These are phyloP conservation scores for Zygnema cylindricum DNA, from an alignment of 139 green algal species.

Conservation along the genomic window DNA sequence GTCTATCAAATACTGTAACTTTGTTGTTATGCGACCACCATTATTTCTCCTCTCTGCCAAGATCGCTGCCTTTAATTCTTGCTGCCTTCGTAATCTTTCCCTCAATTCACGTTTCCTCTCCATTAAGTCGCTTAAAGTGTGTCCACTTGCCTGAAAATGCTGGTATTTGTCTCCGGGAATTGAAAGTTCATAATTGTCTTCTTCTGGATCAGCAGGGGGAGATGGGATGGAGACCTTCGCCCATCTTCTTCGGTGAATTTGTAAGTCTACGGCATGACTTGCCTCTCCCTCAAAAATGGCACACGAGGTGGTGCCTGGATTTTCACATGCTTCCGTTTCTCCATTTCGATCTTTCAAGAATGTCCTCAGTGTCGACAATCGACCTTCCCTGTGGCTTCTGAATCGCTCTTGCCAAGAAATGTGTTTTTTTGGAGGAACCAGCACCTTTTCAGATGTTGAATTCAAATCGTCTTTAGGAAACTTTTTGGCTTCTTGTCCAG, in stretches of 20 bases:
- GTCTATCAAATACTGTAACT: neutral
- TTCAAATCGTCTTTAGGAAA: no score
- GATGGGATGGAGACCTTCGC: neutral
- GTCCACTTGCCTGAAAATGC: no score
- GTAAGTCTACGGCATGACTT: neutral
- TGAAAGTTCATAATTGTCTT: neutral
- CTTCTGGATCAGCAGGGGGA: neutral
- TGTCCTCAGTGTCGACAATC: neutral
- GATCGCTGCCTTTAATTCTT: neutral
- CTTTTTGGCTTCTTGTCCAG: no score
- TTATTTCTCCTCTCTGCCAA: neutral
- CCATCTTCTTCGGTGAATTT: neutral
- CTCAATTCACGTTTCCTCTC: no score
- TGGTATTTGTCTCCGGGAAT: neutral
- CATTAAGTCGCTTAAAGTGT: no score
- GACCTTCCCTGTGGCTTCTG: neutral
- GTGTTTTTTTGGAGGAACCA: no score
- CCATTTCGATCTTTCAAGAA: neutral
- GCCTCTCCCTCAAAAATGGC: no score
- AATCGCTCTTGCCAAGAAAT: neutral
- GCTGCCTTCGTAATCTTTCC: neutral
- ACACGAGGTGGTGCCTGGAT: neutral
- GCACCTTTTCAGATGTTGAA: no score
- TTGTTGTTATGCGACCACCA: neutral
- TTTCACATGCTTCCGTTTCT: neutral